phyloP scores from a whole-genome alignment of 2,329 filamentous ascomycete species.

The Claviceps fusiformis region DNA sequence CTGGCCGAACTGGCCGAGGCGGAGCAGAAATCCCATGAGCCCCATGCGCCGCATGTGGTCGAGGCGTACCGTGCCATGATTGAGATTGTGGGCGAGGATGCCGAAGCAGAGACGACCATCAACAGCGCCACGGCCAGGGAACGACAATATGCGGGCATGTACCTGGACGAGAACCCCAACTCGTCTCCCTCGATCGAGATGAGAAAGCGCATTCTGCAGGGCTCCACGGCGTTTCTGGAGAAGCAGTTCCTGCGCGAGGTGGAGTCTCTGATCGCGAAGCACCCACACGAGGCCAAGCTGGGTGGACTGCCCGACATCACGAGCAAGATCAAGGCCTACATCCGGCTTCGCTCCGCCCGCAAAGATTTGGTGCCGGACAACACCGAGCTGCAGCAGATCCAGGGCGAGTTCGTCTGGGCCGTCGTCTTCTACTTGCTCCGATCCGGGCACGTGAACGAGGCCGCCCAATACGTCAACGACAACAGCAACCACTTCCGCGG shows the following conservation, averaged over 20 bases:
- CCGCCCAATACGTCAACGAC: conserved; percentile 70
- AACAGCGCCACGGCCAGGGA: conserved; percentile 56
- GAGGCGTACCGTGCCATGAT: conserved; percentile 75
- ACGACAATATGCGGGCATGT: conserved; percentile 62
- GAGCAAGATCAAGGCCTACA: conserved; percentile 86
- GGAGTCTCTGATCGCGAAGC: conserved; percentile 63
- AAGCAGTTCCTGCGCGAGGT: conserved; percentile 67
- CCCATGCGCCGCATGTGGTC: conserved; percentile 59
- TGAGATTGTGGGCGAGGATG: conserved; percentile 62
- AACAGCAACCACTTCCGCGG: conserved; percentile 73
- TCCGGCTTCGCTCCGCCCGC: conserved; percentile 63
- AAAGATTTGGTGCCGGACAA: conserved; percentile 78
- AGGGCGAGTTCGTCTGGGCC: conserved; percentile 82
- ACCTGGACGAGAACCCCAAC: conserved; percentile 60
- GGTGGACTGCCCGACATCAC: conserved; percentile 78
- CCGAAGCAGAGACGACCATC: conserved; percentile 41
- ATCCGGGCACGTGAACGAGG: conserved; percentile 71
- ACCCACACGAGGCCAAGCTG: conserved; percentile 76
- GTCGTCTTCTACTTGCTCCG: conserved; percentile 85
- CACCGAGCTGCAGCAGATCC: conserved; percentile 64
- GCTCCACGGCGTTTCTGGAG: conserved; percentile 70
- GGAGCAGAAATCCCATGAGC: conserved; percentile 54
- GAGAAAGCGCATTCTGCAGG: conserved; percentile 66
- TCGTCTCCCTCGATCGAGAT: conserved; percentile 51
- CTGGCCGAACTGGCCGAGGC: conserved; percentile 63